These are phyloP conservation scores for Globisporangium canariense DNA, from an alignment of 352 stramenopile genomes.

Conservation along the genomic window DNA sequence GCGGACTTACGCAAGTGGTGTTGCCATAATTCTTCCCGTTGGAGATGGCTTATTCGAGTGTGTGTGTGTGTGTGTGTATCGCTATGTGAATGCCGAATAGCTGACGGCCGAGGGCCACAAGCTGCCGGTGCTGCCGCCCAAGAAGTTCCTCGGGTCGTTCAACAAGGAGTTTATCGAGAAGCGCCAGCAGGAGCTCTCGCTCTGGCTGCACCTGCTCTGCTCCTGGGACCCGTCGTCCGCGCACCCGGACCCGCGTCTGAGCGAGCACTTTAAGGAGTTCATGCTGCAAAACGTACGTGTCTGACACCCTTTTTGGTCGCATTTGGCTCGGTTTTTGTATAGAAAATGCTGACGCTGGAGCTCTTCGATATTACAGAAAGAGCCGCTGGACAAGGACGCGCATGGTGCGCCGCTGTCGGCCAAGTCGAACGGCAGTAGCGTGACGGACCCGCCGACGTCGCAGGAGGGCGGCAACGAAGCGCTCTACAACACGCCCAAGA, in stretches of 20 bases:
- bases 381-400: slow-evolving; percentile 60
- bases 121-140: slow-evolving; percentile 75
- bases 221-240: slow-evolving; percentile 61
- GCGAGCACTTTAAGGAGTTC: slow-evolving; percentile 77
- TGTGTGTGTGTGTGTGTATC: neutral
- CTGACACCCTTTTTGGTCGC: neutral
- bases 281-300: slow-evolving; percentile 67
- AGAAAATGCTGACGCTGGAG: slow-evolving; percentile 6
- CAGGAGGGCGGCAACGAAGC: slow-evolving; percentile 34
- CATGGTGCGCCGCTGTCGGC: slow-evolving; percentile 30
- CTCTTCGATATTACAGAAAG: slow-evolving; percentile 42
- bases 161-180: slow-evolving; percentile 91
- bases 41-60: neutral
- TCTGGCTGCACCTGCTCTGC: slow-evolving; percentile 84
- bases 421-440: slow-evolving; percentile 14
- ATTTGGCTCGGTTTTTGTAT: neutral
- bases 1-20: neutral
- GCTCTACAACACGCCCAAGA: slow-evolving; percentile 88
- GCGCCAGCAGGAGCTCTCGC: slow-evolving; percentile 82
- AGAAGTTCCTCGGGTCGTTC: slow-evolving; percentile 88
- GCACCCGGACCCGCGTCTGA: slow-evolving; percentile 60
- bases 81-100: slow-evolving; percentile 22
- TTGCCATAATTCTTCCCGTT: neutral
- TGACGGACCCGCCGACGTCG: slow-evolving; percentile 11
- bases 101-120: slow-evolving; percentile 71